Conservation (phyloP, 2,329 filamentous ascomycete species). For the Talaromyces sp. region DNA sequence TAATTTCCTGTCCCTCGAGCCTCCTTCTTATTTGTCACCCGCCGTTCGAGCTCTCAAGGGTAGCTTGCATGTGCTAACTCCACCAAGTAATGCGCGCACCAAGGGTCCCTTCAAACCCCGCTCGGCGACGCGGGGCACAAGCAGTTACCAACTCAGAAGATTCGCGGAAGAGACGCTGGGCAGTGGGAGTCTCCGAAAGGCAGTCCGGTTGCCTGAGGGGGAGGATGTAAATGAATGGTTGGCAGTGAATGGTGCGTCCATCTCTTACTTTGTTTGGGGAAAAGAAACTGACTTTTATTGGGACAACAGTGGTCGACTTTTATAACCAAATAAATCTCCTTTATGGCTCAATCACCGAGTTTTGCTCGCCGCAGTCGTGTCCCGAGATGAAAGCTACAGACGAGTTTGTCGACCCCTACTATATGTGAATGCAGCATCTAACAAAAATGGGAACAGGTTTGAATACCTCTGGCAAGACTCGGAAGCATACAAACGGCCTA, state of each 20-base stretch:
- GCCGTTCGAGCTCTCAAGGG: constrained; percentile 32
- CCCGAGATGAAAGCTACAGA: constrained; percentile 99
- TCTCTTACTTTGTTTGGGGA: not conserved
- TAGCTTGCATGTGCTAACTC: constrained; percentile 37
- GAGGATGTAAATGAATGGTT: constrained; percentile 98
- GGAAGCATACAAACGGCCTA: constrained; percentile 89
- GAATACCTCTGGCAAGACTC: constrained; percentile 99
- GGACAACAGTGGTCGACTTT: constrained; percentile 85
- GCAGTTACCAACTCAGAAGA: constrained; percentile 89
- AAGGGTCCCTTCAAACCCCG: constrained; percentile 89
- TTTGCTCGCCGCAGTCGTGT: constrained; percentile 94
- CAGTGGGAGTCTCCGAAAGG: constrained; percentile 89
- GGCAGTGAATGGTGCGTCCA: constrained; percentile 79
- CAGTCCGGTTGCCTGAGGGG: constrained; percentile 93
- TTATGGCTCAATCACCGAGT: constrained; percentile 98
- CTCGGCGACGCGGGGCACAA: constrained; percentile 77
- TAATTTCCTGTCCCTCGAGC: constrained; percentile 21
- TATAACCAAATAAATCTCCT: constrained; percentile 99
- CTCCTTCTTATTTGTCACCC: constrained; percentile 34
- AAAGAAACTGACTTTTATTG: not conserved
- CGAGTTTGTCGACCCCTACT: constrained; percentile 57
- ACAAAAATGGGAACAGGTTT: constrained; percentile 55
- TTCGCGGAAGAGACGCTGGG: constrained; percentile 97
- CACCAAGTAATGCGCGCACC: constrained; percentile 73
- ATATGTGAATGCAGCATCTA: not conserved